These are phyloP conservation scores for Metarhizium album DNA, from an alignment of 2,329 filamentous ascomycete species.

Conservation along the genomic window DNA sequence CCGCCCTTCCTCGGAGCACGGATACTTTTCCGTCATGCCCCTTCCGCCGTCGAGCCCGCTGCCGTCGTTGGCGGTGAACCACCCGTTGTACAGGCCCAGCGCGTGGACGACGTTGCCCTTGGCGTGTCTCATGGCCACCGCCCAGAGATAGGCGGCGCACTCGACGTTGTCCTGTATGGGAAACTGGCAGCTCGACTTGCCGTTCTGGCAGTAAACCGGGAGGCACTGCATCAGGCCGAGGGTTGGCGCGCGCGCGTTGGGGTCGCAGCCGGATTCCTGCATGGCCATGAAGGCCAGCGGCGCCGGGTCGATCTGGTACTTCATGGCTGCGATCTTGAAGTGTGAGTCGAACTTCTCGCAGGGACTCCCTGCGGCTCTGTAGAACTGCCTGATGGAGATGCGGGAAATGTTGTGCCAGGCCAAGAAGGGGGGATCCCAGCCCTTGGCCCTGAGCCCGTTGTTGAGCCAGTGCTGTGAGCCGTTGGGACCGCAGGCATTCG, in stretches of 20 bases:
- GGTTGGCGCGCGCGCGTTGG: slow-evolving; percentile 20
- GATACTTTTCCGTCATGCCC: slow-evolving; percentile 16
- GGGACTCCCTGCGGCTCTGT: no score
- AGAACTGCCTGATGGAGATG: no score
- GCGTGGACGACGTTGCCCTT: slow-evolving; percentile 21
- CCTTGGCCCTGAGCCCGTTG: no score
- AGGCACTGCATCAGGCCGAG: slow-evolving; percentile 26
- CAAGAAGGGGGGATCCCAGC: no score
- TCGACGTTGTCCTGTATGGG: slow-evolving; percentile 24
- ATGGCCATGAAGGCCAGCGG: slow-evolving; percentile 25
- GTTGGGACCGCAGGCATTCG: no score
- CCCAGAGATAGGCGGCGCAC: slow-evolving; percentile 22
- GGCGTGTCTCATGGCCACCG: slow-evolving; percentile 12
- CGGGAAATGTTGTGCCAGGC: no score
- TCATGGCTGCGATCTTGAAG: slow-evolving; percentile 19
- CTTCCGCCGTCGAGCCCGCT: slow-evolving; percentile 16
- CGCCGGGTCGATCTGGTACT: slow-evolving; percentile 22
- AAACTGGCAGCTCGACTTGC: slow-evolving; percentile 17
- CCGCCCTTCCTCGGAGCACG: slow-evolving; percentile 14
- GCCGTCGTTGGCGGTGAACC: slow-evolving; percentile 20
- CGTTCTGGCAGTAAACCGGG: slow-evolving; percentile 24
- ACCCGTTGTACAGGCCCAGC: slow-evolving; percentile 25
- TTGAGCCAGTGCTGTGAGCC: no score
- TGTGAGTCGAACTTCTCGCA: slow-evolving; percentile 21
- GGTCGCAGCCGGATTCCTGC: slow-evolving; percentile 26